Evolutionary conservation across 768 basidiomycete genomes (phyloP).

Genomic region (Crepidotus variabilis): DNA sequence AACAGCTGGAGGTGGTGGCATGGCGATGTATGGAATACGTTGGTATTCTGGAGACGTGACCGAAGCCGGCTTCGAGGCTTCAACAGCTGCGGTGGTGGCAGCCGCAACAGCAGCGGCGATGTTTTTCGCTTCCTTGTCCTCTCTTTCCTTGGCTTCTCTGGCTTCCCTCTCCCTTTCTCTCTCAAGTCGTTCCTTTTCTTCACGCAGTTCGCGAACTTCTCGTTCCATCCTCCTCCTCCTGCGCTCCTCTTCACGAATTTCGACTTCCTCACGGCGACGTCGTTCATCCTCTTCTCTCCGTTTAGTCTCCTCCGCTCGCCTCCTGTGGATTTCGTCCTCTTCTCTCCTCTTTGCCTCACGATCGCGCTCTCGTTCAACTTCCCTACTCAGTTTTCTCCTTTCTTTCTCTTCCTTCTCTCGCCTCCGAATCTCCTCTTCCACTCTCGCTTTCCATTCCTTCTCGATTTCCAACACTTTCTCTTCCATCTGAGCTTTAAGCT

Average conservation of each 20-base stretch:
- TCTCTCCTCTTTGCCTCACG: constrained; percentile 1
- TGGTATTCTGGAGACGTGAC: constrained; percentile 6
- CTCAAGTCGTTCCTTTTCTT: constrained; percentile 12
- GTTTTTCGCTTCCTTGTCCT: not conserved
- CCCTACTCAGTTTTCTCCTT: constrained; percentile 2
- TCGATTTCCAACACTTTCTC: constrained; percentile 5
- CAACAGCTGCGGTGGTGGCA: constrained; percentile 6
- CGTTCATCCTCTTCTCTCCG: constrained; percentile 10
- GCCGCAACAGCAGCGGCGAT: constrained; percentile 9
- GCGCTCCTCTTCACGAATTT: constrained; percentile 9
- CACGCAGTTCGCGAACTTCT: not conserved
- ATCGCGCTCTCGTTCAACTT: constrained; percentile 6
- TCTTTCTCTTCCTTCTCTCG: constrained; percentile 4
- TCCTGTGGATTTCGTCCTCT: not conserved
- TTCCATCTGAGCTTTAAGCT: not conserved
- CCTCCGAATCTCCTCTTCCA: constrained; percentile 2
- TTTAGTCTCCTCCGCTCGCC: constrained; percentile 6
- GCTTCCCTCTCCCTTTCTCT: constrained; percentile 12
- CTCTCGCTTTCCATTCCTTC: constrained; percentile 1
- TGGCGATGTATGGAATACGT: constrained; percentile 18
- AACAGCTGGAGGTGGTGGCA: constrained; percentile 19
- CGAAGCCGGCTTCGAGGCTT: constrained; percentile 3
- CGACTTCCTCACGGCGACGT: constrained; percentile 6
- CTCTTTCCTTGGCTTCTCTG: constrained; percentile 6
- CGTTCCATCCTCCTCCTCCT: constrained; percentile 1